phyloP scores from a whole-genome alignment of 2,329 filamentous ascomycete species.

The Cucurbitaria berberidis region DNA sequence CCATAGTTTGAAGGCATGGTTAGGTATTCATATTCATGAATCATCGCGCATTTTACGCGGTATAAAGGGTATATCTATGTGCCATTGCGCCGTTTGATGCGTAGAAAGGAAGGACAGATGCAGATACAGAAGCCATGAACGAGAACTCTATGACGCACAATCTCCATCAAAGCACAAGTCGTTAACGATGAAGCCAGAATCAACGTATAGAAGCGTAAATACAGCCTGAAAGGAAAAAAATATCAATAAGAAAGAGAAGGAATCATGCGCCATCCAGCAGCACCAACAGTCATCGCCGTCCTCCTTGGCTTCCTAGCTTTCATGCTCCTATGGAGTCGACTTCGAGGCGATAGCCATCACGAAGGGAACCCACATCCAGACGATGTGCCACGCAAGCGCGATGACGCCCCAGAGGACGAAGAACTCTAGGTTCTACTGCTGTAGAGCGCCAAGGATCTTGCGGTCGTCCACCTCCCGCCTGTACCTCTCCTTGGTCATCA shows the following conservation, averaged over 20 bases:
- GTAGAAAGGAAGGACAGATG: background rate
- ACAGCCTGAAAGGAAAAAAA: background rate
- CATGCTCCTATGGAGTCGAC: constrained; percentile 34
- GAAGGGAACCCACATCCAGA: constrained; percentile 47
- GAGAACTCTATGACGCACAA: background rate
- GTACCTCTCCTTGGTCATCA: background rate
- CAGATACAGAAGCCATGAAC: background rate
- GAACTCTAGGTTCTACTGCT: background rate
- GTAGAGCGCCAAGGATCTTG: background rate
- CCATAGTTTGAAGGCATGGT: background rate
- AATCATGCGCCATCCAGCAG: constrained; percentile 45
- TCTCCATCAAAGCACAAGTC: background rate
- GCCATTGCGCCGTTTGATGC: background rate
- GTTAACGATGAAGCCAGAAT: background rate
- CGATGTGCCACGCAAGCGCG: constrained; percentile 35
- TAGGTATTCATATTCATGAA: background rate
- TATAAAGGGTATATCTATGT: background rate
- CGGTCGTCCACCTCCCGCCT: background rate
- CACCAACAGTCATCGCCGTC: constrained; percentile 40
- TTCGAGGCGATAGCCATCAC: constrained; percentile 38
- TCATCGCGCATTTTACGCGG: background rate
- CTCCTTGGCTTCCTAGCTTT: constrained; percentile 39
- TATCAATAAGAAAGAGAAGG: background rate
- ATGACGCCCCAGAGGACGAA: background rate
- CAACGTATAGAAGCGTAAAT: background rate